Evolutionary conservation across 2,329 filamentous ascomycete species (phyloP).

Genomic region (Fulvia fulva): DNA sequence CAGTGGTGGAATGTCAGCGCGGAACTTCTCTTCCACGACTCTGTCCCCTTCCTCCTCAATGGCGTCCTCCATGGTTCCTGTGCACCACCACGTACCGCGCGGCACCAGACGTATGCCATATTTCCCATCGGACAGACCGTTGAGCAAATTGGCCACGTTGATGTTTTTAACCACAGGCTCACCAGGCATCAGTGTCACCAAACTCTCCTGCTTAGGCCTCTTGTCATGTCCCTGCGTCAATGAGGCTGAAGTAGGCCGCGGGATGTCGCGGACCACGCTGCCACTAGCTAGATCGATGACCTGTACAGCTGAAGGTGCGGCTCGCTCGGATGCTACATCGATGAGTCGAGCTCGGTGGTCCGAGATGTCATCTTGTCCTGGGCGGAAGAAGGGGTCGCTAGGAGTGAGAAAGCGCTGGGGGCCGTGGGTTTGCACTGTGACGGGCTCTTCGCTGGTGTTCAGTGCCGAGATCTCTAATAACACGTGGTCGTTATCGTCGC

Average conservation of each 20-base stretch:
- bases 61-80: not conserved
- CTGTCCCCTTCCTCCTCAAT: not conserved
- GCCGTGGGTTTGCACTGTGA: slow-evolving; percentile 17
- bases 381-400: slow-evolving; percentile 10
- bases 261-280: slow-evolving; percentile 1
- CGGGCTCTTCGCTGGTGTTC: slow-evolving; percentile 11
- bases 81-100: slow-evolving; percentile 10
- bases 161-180: not conserved
- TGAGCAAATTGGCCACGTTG: not conserved
- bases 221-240: not conserved
- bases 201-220: not conserved
- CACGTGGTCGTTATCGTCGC: not conserved
- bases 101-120: slow-evolving; percentile 1
- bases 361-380: not conserved
- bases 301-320: slow-evolving; percentile 8
- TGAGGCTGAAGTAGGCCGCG: not conserved
- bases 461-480: slow-evolving; percentile 12
- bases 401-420: slow-evolving; percentile 16
- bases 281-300: slow-evolving; percentile 9
- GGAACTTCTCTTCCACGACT: not conserved
- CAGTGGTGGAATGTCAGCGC: not conserved
- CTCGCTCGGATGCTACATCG: slow-evolving; percentile 1
- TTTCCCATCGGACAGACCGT: not conserved
- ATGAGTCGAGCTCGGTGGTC: slow-evolving; percentile 12
- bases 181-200: slow-evolving; percentile 5